These are phyloP conservation scores for Penicillium coffeae DNA, from an alignment of 495 filamentous ascomycete genomes.

Conservation along the genomic window DNA sequence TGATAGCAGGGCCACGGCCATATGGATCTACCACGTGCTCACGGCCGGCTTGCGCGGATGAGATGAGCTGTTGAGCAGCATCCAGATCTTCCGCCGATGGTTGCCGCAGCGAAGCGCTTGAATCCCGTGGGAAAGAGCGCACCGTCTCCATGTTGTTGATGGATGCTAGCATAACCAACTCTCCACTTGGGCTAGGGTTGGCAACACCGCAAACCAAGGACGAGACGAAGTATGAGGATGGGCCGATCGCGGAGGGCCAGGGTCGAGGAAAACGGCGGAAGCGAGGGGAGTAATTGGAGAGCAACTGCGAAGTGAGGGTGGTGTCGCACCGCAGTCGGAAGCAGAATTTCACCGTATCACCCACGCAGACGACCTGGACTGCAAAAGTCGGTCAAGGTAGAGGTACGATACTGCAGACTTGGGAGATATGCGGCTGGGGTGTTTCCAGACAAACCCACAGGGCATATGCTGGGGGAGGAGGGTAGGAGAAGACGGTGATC, in stretches of 20 bases:
- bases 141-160: slow-evolving; percentile 41
- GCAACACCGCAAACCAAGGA: not conserved
- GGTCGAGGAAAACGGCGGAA: slow-evolving; percentile 15
- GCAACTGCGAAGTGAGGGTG: slow-evolving; percentile 16
- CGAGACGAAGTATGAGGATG: not conserved
- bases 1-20: slow-evolving; percentile 17
- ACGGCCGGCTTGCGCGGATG: slow-evolving; percentile 42
- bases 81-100: slow-evolving; percentile 45
- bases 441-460: not conserved
- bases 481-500: slow-evolving; percentile 1
- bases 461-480: not conserved
- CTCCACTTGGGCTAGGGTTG: not conserved
- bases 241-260: slow-evolving; percentile 8
- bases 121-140: slow-evolving; percentile 33
- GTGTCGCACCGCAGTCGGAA: slow-evolving; percentile 38
- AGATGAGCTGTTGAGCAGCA: slow-evolving; percentile 45
- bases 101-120: slow-evolving; percentile 34
- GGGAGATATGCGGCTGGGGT: not conserved
- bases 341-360: slow-evolving; percentile 37
- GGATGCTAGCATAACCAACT: slow-evolving; percentile 40
- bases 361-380: slow-evolving; percentile 14
- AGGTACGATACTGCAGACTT: slow-evolving; percentile 1
- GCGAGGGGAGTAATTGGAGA: slow-evolving; percentile 15
- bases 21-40: slow-evolving; percentile 33
- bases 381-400: slow-evolving; percentile 44